A percentile compares a stretch with the other conserved stretches of the same genome.
Conservation (phyloP, 2,329 filamentous ascomycete species). For the Alternaria atra region DNA sequence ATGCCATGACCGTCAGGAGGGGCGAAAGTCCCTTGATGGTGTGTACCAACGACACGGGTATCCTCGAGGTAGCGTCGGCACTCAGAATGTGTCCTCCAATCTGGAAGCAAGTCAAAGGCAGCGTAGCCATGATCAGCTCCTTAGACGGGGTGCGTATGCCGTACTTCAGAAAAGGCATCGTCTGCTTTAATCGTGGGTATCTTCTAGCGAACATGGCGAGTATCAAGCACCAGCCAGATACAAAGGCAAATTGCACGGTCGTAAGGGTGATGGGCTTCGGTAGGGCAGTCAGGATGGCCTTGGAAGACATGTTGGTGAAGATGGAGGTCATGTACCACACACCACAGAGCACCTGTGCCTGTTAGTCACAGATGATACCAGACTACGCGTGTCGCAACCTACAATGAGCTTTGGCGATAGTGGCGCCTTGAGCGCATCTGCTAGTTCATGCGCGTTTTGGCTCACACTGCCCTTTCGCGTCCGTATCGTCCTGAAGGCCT, state of each 20-base stretch:
- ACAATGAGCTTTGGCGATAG: conserved; percentile 89
- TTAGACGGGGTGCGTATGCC: conserved; percentile 82
- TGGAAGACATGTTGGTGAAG: conserved; percentile 96
- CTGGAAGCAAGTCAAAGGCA: conserved; percentile 93
- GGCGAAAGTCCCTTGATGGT: conserved; percentile 98
- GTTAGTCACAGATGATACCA: conserved; percentile 42
- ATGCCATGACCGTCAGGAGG: conserved; percentile 92
- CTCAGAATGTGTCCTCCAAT: conserved; percentile 93
- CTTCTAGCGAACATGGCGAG: conserved; percentile 77
- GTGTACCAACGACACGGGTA: conserved; percentile 95
- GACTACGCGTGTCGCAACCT: conserved; percentile 47
- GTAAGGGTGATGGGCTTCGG: conserved; percentile 91
- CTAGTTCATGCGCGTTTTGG: conserved; percentile 92
- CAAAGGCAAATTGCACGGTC: conserved; percentile 90
- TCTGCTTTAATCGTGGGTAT: conserved; percentile 74
- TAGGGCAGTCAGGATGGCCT: conserved; percentile 92
- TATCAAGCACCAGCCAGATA: conserved; percentile 85
- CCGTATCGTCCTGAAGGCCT: conserved; percentile 85
- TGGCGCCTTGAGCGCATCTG: conserved; percentile 87
- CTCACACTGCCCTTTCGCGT: conserved; percentile 84
- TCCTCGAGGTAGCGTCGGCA: conserved; percentile 91
- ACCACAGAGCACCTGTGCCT: conserved; percentile 76
- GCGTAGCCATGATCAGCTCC: conserved; percentile 83
- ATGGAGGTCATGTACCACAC: conserved; percentile 97
- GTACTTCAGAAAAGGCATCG: conserved; percentile 81